Evolutionary conservation across 2,329 filamentous ascomycete species (phyloP).

Genomic region (Colletotrichum magnum): DNA sequence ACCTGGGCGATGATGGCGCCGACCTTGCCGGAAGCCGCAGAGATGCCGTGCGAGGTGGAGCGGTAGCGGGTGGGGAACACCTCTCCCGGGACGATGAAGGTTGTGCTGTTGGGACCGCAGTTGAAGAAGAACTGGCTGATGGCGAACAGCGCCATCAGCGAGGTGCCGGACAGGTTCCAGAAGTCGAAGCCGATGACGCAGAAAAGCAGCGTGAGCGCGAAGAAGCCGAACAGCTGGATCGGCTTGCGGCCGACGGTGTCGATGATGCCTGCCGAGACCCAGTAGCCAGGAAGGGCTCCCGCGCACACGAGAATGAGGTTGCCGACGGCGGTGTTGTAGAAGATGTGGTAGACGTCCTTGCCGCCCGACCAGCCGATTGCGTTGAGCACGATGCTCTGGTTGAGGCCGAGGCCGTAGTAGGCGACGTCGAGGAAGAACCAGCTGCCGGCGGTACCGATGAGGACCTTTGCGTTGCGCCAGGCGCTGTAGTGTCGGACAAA

Average conservation of each 20-base stretch:
- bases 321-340: constrained; percentile 82
- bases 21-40: constrained; percentile 71
- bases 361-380: constrained; percentile 77
- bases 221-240: constrained; percentile 72
- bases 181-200: constrained; percentile 66
- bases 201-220: constrained; percentile 61
- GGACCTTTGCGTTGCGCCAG: constrained; percentile 79
- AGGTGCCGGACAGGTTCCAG: constrained; percentile 40
- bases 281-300: constrained; percentile 86
- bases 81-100: constrained; percentile 75
- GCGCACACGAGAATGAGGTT: constrained; percentile 85
- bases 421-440: constrained; percentile 82
- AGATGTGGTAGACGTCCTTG: constrained; percentile 74
- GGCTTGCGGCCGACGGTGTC: constrained; percentile 84
- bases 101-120: constrained; percentile 71
- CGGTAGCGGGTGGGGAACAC: constrained; percentile 76
- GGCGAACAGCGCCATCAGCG: constrained; percentile 30
- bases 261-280: constrained; percentile 81
- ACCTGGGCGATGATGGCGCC: constrained; percentile 68
- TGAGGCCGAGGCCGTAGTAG: constrained; percentile 79
- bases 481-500: constrained; percentile 79
- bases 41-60: constrained; percentile 73
- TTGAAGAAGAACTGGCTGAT: constrained; percentile 34
- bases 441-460: constrained; percentile 84
- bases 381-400: constrained; percentile 80